Evolutionary conservation across 2,329 filamentous ascomycete species (phyloP), one percentile per base, ranked within the genome.

Genomic region (Raffaelea arxii): DNA sequence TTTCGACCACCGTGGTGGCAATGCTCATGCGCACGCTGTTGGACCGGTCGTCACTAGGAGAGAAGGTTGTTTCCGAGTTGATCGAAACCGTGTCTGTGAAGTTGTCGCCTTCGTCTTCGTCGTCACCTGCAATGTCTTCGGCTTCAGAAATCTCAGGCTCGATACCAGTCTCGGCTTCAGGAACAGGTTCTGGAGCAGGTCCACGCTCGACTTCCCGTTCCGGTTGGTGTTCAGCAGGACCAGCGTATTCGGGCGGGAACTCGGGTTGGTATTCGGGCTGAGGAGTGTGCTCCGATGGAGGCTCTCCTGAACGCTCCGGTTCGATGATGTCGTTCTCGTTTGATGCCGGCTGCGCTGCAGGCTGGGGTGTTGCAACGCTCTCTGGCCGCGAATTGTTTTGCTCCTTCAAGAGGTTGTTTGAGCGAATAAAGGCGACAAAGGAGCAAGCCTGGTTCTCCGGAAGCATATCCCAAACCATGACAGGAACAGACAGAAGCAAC

Each of bases 401-500:
- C n/a, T 64, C 59, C 14, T 62, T 55, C 14, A 69, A 62, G 14
- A 78, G 60, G 52, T 79, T 77, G 57, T 77, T 75, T 4, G 75
- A 79, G 7, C 74, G 67, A 47, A 79, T 76, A 48, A 78, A 79
- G 9, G 72, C 74, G 10, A 80, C 62, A 47, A 80, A 80, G 0
- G 73, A 72, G 40, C 73, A 76, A 1, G 76, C 76, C 23, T 67
- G 69, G 44, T 78, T 67, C 30, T 79, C 75, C 0, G 76, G 76
- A 0, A 80, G 63, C 38, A 80, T 60, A 52, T 79, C 72, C 77
- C 77, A 80, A 3, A 80, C 64, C 60, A 74, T 74, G 11, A 80
- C 71, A 0, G 77, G 77, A 56, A 80, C 64, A 0, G 77, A 80
- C 3, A 80, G 59, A 6, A 80, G 59, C 6, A 80, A 65, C 37